Percentiles rank a stretch among this genome's conserved stretches.
phyloP scores from a whole-genome alignment of 2,329 filamentous ascomycete genomes.

The Podosphaera fusca region DNA sequence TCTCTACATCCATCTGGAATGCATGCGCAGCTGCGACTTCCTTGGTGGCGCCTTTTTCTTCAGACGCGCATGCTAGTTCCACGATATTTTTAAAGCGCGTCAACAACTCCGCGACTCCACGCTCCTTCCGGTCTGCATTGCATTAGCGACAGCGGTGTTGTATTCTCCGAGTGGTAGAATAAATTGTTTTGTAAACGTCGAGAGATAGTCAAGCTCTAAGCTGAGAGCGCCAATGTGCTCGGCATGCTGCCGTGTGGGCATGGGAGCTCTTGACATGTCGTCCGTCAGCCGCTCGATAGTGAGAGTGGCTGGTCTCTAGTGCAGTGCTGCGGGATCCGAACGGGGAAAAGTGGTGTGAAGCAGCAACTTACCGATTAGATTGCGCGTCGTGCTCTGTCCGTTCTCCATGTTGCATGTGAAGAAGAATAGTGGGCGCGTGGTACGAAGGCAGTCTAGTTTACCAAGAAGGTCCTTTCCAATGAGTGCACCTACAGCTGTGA shows the following conservation, averaged over 20 bases:
- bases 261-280: neutral
- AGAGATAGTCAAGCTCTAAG: neutral
- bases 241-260: neutral
- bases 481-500: no score
- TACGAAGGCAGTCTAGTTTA: no score
- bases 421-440: no score
- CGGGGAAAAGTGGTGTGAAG: neutral
- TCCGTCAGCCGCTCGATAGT: neutral
- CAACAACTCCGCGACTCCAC: slow-evolving; percentile 22
- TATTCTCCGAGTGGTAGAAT: neutral
- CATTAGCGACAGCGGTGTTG: neutral
- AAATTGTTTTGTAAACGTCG: neutral
- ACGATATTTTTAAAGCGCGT: slow-evolving; percentile 23
- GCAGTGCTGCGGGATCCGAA: neutral
- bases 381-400: neutral
- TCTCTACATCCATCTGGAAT: slow-evolving; percentile 16
- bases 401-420: neutral
- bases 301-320: neutral
- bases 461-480: no score
- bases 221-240: neutral
- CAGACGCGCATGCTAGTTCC: slow-evolving; percentile 8
- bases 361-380: slow-evolving; percentile 1
- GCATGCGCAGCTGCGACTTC: slow-evolving; percentile 14
- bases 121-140: slow-evolving; percentile 23
- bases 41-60: slow-evolving; percentile 12